Evolutionary conservation across 2,329 filamentous ascomycete genomes (phyloP), one percentile per base, ranked within the genome.

Genomic region (Trichophyton schoenleinii): DNA sequence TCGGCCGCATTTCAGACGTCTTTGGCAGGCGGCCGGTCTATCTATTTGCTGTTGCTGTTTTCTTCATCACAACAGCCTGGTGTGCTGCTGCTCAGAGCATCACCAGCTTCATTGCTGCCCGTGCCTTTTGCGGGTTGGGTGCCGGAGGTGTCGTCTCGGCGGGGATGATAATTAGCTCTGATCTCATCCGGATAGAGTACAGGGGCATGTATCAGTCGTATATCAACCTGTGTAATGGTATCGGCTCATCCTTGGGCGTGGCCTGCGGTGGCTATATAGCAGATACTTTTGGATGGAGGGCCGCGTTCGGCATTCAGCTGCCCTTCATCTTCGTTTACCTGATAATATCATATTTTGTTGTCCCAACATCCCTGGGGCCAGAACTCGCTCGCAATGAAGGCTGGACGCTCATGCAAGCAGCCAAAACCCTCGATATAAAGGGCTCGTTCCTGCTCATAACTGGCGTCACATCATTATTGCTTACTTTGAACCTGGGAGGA

Each of bases 1-100:
- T 89, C 65, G 88, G 87, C 2, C 81, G 88, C 1, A 71, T 91
- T 1, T 90, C 87, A 1, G 88, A 92, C 72, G 84, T 86, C 0
- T 74, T 91, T 62, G 88, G 88, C 9, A 78, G 88, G 52, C 87
- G 85, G 66, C 79, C 80, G 20, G 79, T 87, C 0, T 90, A 88
- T 66, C 72, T 91, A 2, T 79, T 81, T 42, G 81, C 82, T 0
- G 78, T 87, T 60, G 68, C 74, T 3, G 73, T 89, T 46, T 89
- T 91, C 66, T 74, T 83, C 36, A 61, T 82, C 1, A 85, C 85
- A 0, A 91, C 87, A 0, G 72, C 80, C 15, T 89, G 87, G 83
- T 91, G 88, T 72, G 86, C 82, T 0, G 71, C 84, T 5, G 87
- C 88, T 0, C 79, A 79, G 63, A 87, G 80, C 66, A 89, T 91